A percentile compares a stretch with the other conserved stretches of the same genome.
phyloP scores from a whole-genome alignment of 2,329 filamentous ascomycete species.

The Podosphaera fusca region DNA sequence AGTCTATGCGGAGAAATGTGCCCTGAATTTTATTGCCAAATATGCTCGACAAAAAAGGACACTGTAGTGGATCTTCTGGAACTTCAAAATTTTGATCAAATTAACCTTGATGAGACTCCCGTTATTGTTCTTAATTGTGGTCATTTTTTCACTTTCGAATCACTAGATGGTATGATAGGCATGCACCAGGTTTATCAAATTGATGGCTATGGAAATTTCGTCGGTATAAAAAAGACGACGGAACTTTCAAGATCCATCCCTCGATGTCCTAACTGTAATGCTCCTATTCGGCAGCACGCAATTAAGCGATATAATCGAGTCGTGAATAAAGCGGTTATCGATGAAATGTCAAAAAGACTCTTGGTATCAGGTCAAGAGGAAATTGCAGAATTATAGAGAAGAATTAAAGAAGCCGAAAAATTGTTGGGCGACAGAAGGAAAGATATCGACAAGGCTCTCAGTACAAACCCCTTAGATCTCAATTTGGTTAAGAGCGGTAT shows the following conservation, averaged over 20 bases:
- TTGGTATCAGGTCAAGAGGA: conserved; percentile 23
- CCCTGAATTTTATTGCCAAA: conserved; percentile 32
- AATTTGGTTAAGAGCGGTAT: not conserved
- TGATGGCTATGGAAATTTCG: conserved; percentile 14
- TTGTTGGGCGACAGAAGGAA: not conserved
- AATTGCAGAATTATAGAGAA: conserved; percentile 20
- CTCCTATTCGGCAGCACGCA: not conserved
- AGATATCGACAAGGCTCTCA: not conserved
- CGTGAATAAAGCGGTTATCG: conserved; percentile 33
- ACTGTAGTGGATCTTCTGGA: conserved; percentile 31
- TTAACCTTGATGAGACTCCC: conserved; percentile 34
- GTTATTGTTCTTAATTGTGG: conserved; percentile 39
- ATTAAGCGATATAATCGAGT: conserved; percentile 35
- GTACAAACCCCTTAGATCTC: not conserved
- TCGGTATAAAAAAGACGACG: not conserved
- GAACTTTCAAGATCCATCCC: not conserved
- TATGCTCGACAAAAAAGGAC: conserved; percentile 20
- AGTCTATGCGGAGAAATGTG: conserved; percentile 42
- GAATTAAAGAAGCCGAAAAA: not conserved
- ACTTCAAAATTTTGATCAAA: conserved; percentile 28
- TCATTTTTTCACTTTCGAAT: conserved; percentile 35
- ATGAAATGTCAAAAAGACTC: conserved; percentile 41
- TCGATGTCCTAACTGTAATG: not conserved
- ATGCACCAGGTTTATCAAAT: conserved; percentile 27
- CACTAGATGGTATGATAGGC: conserved; percentile 36